Conservation (phyloP, 2,329 filamentous ascomycete species). For the Rhinocladiella similis region DNA sequence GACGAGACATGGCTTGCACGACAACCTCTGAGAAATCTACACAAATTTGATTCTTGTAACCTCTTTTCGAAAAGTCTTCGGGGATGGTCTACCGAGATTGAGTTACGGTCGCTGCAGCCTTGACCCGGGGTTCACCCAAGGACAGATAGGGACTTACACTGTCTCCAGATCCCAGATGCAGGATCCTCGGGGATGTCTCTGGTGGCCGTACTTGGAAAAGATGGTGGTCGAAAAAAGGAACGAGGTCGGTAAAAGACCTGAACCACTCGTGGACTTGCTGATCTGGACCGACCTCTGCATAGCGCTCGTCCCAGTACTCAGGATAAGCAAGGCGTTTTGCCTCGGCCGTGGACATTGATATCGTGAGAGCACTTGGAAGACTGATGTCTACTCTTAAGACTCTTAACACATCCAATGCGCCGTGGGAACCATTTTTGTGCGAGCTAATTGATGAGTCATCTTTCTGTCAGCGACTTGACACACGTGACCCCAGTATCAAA, state of each 20-base stretch:
- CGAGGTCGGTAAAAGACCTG: constrained; percentile 22
- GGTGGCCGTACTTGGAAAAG: constrained; percentile 19
- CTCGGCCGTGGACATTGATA: constrained; percentile 16
- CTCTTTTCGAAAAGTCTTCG: constrained; percentile 45
- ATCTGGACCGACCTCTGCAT: constrained; percentile 22
- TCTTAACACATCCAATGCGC: no score
- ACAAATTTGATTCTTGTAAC: constrained; percentile 56
- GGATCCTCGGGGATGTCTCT: constrained; percentile 18
- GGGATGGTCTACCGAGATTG: constrained; percentile 49
- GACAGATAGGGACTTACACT: neutral
- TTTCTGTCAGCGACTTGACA: no score
- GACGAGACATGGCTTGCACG: constrained; percentile 53
- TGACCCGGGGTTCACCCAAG: neutral
- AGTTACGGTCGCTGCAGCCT: neutral
- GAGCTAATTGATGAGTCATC: no score
- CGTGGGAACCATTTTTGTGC: no score
- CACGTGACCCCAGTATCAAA: neutral
- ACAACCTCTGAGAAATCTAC: constrained; percentile 59
- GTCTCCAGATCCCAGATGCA: constrained; percentile 18
- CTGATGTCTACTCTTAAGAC: no score
- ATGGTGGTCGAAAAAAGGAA: constrained; percentile 20
- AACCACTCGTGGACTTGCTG: constrained; percentile 27
- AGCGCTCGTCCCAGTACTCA: constrained; percentile 27
- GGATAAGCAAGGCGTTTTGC: constrained; percentile 22
- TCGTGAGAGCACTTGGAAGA: no score